Conservation (phyloP, 306 rosid genomes). For the Luffa aegyptiaca region DNA sequence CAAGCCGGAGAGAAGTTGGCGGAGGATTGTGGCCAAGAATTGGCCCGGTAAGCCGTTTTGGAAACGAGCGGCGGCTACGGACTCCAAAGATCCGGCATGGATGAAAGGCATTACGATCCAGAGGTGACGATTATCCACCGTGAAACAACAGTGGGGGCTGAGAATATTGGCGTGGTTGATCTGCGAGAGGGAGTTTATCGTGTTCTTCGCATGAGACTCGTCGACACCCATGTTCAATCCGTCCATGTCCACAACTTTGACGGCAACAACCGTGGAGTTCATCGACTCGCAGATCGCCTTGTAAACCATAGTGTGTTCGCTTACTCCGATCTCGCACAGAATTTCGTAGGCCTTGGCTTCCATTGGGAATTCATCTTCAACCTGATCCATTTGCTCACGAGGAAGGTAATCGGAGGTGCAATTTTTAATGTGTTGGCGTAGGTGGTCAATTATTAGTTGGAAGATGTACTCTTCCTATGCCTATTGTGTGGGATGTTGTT, state of each 20-base stretch:
- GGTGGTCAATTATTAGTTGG: too few relatives aligned
- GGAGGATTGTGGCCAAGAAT: conserved; percentile 37
- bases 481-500: too few relatives aligned
- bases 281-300: conserved; percentile 39
- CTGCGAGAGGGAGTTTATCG: conserved; percentile 19
- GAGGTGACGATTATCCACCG: conserved; percentile 20
- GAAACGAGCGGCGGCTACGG: conserved; percentile 33
- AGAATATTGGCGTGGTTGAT: conserved; percentile 50
- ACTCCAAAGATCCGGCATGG: conserved; percentile 41
- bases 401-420: too few relatives aligned
- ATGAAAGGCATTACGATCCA: conserved; percentile 71
- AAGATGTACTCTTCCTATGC: too few relatives aligned
- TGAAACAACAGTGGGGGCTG: conserved; percentile 45
- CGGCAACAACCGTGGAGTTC: conserved; percentile 36
- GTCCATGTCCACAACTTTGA: conserved; percentile 46
- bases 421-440: too few relatives aligned
- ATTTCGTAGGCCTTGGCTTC: conserved; percentile 24
- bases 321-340: conserved; percentile 33
- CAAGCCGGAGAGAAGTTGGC: conserved; percentile 28
- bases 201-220: too few relatives aligned
- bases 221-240: conserved; percentile 19
- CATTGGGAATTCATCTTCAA: conserved; percentile 25
- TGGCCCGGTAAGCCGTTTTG: conserved; percentile 31
- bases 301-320: conserved; percentile 37
- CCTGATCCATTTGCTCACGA: too few relatives aligned